Percentiles rank a stretch among this genome's conserved stretches.
These are phyloP conservation scores for Penicillium psychrosexuale DNA, from an alignment of 2,329 filamentous ascomycete genomes.

Conservation along the genomic window DNA sequence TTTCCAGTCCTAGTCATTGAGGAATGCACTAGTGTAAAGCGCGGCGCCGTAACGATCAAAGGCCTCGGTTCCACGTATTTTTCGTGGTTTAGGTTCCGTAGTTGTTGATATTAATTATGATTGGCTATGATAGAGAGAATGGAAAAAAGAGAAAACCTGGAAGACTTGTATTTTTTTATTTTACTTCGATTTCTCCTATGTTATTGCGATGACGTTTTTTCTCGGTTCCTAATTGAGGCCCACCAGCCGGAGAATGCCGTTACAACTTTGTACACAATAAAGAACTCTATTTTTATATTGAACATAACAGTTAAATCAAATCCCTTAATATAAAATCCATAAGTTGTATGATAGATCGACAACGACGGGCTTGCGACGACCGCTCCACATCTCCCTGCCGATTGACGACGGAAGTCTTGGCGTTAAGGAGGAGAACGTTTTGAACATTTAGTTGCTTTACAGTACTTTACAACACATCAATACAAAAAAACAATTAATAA, in stretches of 20 bases:
- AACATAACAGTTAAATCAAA: not conserved
- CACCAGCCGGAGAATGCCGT: not conserved
- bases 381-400: slow-evolving; percentile 3
- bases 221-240: not conserved
- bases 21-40: slow-evolving; percentile 23
- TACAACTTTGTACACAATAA: not conserved
- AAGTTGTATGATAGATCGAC: slow-evolving; percentile 1
- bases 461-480: not conserved
- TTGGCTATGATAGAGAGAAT: not conserved
- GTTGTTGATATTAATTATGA: slow-evolving; percentile 1
- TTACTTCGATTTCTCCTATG: not conserved
- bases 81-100: slow-evolving; percentile 1
- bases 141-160: not conserved
- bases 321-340: not conserved
- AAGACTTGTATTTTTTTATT: not conserved
- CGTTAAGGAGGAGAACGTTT: not conserved
- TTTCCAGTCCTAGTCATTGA: slow-evolving; percentile 23
- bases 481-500: not conserved
- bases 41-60: slow-evolving; percentile 2
- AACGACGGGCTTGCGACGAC: slow-evolving; percentile 11
- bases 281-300: not conserved
- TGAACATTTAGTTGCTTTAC: not conserved
- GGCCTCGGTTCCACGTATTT: slow-evolving; percentile 18
- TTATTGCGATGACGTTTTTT: slow-evolving; percentile 1
- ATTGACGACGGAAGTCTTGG: slow-evolving; percentile 9